These are phyloP conservation scores for Colletotrichum sp. DNA, from an alignment of 2,329 filamentous ascomycete species.

Conservation along the genomic window DNA sequence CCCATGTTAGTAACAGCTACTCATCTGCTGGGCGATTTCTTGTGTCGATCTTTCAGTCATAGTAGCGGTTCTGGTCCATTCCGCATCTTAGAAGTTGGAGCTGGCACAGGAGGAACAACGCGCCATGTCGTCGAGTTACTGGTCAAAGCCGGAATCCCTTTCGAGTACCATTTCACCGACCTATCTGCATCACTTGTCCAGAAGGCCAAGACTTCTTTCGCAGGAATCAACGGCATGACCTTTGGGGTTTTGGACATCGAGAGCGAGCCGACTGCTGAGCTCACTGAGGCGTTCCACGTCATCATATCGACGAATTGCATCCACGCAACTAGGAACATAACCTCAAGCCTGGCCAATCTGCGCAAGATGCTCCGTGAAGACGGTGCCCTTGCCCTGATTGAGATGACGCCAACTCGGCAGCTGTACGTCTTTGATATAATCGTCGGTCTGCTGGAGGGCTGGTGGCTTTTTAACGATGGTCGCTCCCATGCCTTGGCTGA, in stretches of 20 bases:
- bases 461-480: conserved; percentile 37
- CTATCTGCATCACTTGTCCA: conserved; percentile 38
- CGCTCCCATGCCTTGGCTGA: conserved; percentile 26
- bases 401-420: conserved; percentile 27
- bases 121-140: conserved; percentile 32
- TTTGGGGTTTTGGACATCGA: conserved; percentile 35
- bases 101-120: conserved; percentile 48
- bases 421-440: conserved; percentile 34
- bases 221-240: conserved; percentile 22
- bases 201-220: conserved; percentile 29
- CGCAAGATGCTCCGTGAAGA: conserved; percentile 29
- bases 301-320: conserved; percentile 41
- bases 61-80: conserved; percentile 22
- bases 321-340: conserved; percentile 26
- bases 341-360: conserved; percentile 8
- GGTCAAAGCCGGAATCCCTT: conserved; percentile 16
- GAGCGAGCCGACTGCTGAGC: conserved; percentile 19
- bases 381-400: conserved; percentile 33
- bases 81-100: conserved; percentile 48
- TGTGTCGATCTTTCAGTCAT: conserved; percentile 6
- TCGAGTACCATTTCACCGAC: conserved; percentile 50
- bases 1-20: conserved; percentile 29
- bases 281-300: conserved; percentile 29
- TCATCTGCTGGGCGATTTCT: conserved; percentile 24
- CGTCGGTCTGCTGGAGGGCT: conserved; percentile 39